Base-by-base conservation (phyloP, 2,329 filamentous ascomycete genomes). In the Epichloe elymi region DNA sequence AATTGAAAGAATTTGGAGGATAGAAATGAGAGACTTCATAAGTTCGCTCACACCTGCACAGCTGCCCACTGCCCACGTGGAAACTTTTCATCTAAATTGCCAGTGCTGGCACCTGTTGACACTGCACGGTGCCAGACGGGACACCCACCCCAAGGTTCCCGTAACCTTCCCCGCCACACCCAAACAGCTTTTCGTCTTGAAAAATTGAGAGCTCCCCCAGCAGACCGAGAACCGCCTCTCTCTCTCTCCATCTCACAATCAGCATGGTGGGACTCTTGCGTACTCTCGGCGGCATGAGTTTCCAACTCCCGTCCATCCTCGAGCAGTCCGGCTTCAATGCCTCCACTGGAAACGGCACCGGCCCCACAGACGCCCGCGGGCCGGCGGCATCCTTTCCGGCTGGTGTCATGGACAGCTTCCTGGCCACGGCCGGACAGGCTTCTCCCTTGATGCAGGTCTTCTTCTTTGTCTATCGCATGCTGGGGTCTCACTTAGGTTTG, bases 401-500 rank as follows among this genome's bases (percentile, higher is more conserved):
- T 3, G 62, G 61, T 50, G 59, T 73, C 26, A 57, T 72, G 56
- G 71, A 76, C 54, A 68, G 60, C n/a, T 61, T 78, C 43, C 65
- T 75, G 14, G 64, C 67, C 4, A 67, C 74, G 1, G 63, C 75
- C 4, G 72, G 73, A 10, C 60, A 65, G 37, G 65, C 67, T 37
- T 72, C 70, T 47, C 71, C 70, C 2, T 55, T 73, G 4, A 60
- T 75, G 49, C 54, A 68, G 52, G 49, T 67, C 5, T 61, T 76
- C 26, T 61, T 72, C 52, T 67, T 76, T 26, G 55, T 76, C 40
- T 73, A 76, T 54, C 67, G 71, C 20, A 59, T 72, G 39, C 57
- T 75, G 5, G 73, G 71, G 15, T 61, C 60, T 15, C 66, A 66
- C 49, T 62, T 77, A 15, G 74, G 74, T 19, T 61, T 77, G 46